These are phyloP conservation scores for Yamadazyma friedrichii DNA, from an alignment of 1,139 yeast genomes.

Conservation along the genomic window DNA sequence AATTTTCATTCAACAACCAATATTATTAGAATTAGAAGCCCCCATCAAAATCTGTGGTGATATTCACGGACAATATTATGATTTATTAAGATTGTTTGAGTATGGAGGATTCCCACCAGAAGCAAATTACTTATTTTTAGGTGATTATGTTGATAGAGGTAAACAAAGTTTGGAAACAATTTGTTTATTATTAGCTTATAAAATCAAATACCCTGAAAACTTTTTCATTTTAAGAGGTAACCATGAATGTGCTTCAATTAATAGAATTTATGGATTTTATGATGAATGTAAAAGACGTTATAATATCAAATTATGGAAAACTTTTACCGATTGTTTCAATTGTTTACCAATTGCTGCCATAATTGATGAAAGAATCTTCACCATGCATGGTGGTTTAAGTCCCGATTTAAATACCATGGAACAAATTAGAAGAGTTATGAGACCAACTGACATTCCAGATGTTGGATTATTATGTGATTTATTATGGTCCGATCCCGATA, in stretches of 20 bases:
- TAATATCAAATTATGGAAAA: slow-evolving; percentile 96
- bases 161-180: slow-evolving; percentile 94
- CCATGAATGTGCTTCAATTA: slow-evolving; percentile 96
- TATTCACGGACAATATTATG: slow-evolving; percentile 97
- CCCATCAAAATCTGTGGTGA: slow-evolving; percentile 95
- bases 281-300: slow-evolving; percentile 98
- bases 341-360: slow-evolving; percentile 98
- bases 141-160: slow-evolving; percentile 98
- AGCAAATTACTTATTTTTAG: slow-evolving; percentile 90
- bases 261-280: slow-evolving; percentile 94
- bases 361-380: slow-evolving; percentile 94
- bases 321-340: slow-evolving; percentile 96
- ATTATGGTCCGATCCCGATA: slow-evolving; percentile 98
- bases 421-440: slow-evolving; percentile 96
- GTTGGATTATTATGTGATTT: slow-evolving; percentile 93
- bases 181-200: slow-evolving; percentile 87
- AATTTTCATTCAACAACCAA: slow-evolving; percentile 96
- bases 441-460: slow-evolving; percentile 98
- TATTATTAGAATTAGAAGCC: slow-evolving; percentile 90
- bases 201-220: slow-evolving; percentile 96
- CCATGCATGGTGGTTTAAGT: slow-evolving; percentile 98
- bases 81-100: slow-evolving; percentile 89
- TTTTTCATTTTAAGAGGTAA: slow-evolving; percentile 93
- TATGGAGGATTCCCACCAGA: slow-evolving; percentile 99
- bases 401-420: slow-evolving; percentile 98